Conservation (phyloP, 2,329 filamentous ascomycete genomes). For the Monilinia laxa region DNA sequence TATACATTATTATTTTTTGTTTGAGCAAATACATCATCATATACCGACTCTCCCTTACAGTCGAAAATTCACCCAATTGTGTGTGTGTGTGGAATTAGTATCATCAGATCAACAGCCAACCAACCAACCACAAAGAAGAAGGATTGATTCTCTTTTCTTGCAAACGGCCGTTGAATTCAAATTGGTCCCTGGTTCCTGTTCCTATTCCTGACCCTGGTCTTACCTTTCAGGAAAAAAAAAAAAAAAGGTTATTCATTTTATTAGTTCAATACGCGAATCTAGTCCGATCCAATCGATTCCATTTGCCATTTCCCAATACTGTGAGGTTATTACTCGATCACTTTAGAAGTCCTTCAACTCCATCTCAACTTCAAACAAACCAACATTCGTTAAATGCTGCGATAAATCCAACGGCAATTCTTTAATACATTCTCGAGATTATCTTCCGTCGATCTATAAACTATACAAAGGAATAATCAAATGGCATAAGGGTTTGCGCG, state of each 20-base stretch:
- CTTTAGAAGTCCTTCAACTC: slow-evolving; percentile 11
- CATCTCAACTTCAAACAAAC: slow-evolving; percentile 12
- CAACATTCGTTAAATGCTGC: slow-evolving; percentile 16
- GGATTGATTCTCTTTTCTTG: too few relatives aligned
- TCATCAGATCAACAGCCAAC: too few relatives aligned
- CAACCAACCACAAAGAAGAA: too few relatives aligned
- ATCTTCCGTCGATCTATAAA: not conserved
- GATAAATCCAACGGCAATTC: not conserved
- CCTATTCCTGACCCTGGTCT: slow-evolving; percentile 6
- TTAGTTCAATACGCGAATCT: slow-evolving; percentile 16
- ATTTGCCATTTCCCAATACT: not conserved
- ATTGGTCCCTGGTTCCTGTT: slow-evolving; percentile 20
- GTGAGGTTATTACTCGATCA: slow-evolving; percentile 11
- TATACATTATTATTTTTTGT: not conserved
- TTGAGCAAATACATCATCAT: too few relatives aligned
- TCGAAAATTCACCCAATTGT: too few relatives aligned
- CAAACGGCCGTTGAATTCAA: slow-evolving; percentile 14
- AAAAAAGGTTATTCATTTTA: slow-evolving; percentile 6
- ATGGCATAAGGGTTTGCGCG: slow-evolving; percentile 20
- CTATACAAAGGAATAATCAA: slow-evolving; percentile 21
- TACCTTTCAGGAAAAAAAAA: slow-evolving; percentile 6
- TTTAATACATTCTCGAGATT: not conserved
- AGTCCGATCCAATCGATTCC: slow-evolving; percentile 6
- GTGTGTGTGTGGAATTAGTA: too few relatives aligned
- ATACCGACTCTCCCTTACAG: too few relatives aligned